Conservation (phyloP, 2,329 filamentous ascomycete species). For the Plenodomus lindquistii region DNA sequence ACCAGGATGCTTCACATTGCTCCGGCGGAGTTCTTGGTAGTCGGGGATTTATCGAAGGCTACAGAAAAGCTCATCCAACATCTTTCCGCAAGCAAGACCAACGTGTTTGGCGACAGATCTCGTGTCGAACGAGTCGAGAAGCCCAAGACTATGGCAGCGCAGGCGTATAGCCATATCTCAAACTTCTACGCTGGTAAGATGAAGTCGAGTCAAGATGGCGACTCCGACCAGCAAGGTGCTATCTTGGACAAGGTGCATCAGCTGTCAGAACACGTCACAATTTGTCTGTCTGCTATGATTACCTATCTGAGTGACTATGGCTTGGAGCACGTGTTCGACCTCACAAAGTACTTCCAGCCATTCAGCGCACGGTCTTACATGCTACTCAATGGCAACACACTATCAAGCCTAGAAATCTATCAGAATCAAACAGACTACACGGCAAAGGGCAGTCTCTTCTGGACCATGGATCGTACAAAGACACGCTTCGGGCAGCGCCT, state of each 20-base stretch:
- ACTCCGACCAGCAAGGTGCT: constrained; percentile 50
- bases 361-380: constrained; percentile 95
- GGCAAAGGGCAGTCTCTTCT: constrained; percentile 87
- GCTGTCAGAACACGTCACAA: constrained; percentile 81
- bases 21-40: constrained; percentile 91
- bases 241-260: constrained; percentile 85
- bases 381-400: constrained; percentile 91
- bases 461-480: constrained; percentile 89
- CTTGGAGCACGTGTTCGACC: constrained; percentile 89
- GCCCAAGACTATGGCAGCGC: constrained; percentile 78
- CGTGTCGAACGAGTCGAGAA: constrained; percentile 80
- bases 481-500: constrained; percentile 88
- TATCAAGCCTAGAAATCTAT: constrained; percentile 93
- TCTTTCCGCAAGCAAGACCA: constrained; percentile 82
- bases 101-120: constrained; percentile 88
- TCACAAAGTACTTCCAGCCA: constrained; percentile 96
- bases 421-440: constrained; percentile 88
- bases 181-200: constrained; percentile 90
- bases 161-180: constrained; percentile 86
- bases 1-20: constrained; percentile 94
- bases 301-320: constrained; percentile 89
- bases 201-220: constrained; percentile 52
- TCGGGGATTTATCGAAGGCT: constrained; percentile 85
- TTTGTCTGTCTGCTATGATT: constrained; percentile 97
- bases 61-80: constrained; percentile 92